A percentile compares a stretch with the other conserved stretches of the same genome.
Conservation (phyloP, 129 eudicot genomes). For the Flaveria sonorensis region DNA sequence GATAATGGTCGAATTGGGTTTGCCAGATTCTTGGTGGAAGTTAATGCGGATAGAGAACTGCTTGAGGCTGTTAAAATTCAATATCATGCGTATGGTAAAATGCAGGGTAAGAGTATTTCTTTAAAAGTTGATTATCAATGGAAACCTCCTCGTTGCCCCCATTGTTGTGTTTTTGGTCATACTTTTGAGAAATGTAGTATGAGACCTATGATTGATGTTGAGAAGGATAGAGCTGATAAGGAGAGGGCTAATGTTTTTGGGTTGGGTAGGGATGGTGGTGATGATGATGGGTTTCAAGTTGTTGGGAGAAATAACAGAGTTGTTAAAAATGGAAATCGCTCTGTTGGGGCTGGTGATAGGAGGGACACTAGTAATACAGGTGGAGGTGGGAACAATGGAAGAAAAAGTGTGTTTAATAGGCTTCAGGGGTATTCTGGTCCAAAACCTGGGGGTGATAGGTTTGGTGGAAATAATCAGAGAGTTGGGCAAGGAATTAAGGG, state of each 20-base stretch:
- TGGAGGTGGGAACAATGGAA: too few species aligned
- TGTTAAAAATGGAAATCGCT: too few species aligned
- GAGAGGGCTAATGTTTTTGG: rapidly evolving
- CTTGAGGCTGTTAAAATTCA: neutral
- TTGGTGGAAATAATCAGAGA: too few species aligned
- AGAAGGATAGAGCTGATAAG: rapidly evolving
- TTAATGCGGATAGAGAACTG: neutral
- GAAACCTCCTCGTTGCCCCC: neutral
- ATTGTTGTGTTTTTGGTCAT: neutral
- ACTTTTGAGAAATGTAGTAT: rapidly evolving
- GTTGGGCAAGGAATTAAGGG: too few species aligned
- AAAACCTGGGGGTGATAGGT: too few species aligned
- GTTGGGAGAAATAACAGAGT: too few species aligned
- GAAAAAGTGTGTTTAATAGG: too few species aligned
- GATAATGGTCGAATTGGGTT: rapidly evolving
- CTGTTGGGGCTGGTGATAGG: too few species aligned
- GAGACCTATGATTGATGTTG: neutral
- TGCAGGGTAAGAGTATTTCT: too few species aligned
- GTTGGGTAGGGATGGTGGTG: neutral
- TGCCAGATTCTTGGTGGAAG: neutral
- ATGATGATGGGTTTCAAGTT: too few species aligned
- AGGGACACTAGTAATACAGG: rapidly evolving
- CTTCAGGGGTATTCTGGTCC: too few species aligned
- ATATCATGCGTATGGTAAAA: neutral
- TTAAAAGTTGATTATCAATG: neutral